Evolutionary conservation across 306 rosid species (phyloP), one percentile per base, ranked within the genome.

Genomic region (Acacia acuminata): DNA sequence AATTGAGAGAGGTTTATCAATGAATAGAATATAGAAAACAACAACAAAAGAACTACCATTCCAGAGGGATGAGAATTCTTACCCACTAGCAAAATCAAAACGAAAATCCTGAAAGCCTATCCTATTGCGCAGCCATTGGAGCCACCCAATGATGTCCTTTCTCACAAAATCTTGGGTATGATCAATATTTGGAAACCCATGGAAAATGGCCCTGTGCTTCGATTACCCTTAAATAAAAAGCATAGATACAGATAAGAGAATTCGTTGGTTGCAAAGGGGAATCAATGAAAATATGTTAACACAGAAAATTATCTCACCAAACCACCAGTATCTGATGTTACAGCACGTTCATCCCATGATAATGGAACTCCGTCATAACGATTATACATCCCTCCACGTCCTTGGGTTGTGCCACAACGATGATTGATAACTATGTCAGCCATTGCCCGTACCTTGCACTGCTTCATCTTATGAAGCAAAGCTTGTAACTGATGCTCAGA

Each of bases 41-140:
- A 34, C 19, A 71, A 75, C 58, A 77, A 30, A 12, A 12, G 11
- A 60, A 3, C 5, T 43, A 25, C 77, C 53, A 40, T 63, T 72
- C 64, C 48, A 36, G 60, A 77, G 68, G 45, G 36, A 61, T 44
- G 24, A 50, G 25, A 43, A 66, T 9, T 83, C 73, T 90, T 89
- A 93, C 98, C 99, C 99, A 74, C 86, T 90, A 19, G 91, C 94
- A 90, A 90, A 93, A 77, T 93, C 99, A 88, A 93, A 95, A 36
- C 98, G 97, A 85, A 95, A 93, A 88, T 95, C 99, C 79, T 95
- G 91, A 87, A 92, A 95, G 55, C 99, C 97, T 61, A 90, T 89
- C 36, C 77, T 85, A 56, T 82, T 56, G 38, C 90, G 90, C 30
- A 95, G 89, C 98, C 97, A 93, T 77, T 73, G 86, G 43, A 93